Percentiles rank a stretch among this genome's conserved stretches.
These are phyloP conservation scores for Quercus parvula DNA, from an alignment of 306 rosid species.

Conservation along the genomic window DNA sequence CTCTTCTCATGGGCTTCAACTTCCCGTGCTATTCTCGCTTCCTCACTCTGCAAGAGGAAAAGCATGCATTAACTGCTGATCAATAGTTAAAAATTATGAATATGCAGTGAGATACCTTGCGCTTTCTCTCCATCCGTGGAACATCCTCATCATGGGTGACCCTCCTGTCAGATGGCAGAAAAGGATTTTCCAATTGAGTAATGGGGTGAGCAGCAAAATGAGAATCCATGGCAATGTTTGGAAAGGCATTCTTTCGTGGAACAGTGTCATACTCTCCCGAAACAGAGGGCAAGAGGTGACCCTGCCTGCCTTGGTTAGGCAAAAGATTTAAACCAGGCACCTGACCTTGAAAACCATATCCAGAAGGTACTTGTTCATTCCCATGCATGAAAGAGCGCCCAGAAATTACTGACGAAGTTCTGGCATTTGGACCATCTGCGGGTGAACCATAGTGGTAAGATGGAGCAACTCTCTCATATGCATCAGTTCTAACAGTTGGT, in stretches of 20 bases:
- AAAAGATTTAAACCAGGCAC: constrained; percentile 38
- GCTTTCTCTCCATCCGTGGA: constrained; percentile 54
- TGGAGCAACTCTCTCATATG: constrained; percentile 39
- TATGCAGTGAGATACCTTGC: constrained; percentile 43
- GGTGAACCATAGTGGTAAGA: constrained; percentile 46
- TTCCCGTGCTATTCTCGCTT: constrained; percentile 61
- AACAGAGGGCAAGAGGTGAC: constrained; percentile 42
- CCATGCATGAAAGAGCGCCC: constrained; percentile 34
- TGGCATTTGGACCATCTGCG: constrained; percentile 33
- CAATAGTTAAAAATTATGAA: background rate
- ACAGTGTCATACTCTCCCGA: constrained; percentile 33
- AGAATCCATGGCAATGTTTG: constrained; percentile 36
- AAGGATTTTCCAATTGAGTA: constrained; percentile 37
- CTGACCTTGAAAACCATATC: constrained; percentile 50
- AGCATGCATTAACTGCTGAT: constrained; percentile 17
- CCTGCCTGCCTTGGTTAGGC: constrained; percentile 47
- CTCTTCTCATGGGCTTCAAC: constrained; percentile 74
- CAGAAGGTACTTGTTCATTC: constrained; percentile 41
- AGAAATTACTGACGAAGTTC: constrained; percentile 36
- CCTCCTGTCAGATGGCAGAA: constrained; percentile 38
- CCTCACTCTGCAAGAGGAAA: constrained; percentile 50
- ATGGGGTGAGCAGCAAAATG: constrained; percentile 41
- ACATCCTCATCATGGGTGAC: constrained; percentile 45
- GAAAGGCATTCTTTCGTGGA: constrained; percentile 30
- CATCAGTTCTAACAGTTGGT: constrained; percentile 58